Percentiles rank a stretch among this genome's conserved stretches.
phyloP scores from a whole-genome alignment of 208 protist genomes.

The Trypanosoma brucei region DNA sequence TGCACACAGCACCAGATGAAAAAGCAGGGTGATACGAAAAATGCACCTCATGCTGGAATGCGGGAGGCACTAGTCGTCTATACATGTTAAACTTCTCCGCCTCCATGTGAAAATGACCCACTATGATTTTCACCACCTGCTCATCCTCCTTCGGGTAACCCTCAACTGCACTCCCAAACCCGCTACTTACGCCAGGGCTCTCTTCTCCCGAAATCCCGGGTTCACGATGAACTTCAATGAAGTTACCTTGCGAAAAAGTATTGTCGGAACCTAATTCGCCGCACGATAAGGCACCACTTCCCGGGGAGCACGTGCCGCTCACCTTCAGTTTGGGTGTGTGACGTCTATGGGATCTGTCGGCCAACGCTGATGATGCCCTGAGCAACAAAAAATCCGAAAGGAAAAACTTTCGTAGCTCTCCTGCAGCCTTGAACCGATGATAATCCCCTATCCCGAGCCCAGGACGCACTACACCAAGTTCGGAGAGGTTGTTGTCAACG shows the following conservation, averaged over 20 bases:
- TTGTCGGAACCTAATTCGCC: too few species aligned
- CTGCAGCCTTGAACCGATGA: slow-evolving; percentile 33
- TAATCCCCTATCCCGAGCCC: slow-evolving; percentile 55
- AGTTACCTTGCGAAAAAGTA: too few species aligned
- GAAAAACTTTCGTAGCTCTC: slow-evolving; percentile 49
- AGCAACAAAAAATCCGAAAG: slow-evolving; percentile 59
- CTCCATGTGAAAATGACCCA: slow-evolving; percentile 65
- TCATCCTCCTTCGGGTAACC: neutral
- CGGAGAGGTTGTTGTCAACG: slow-evolving; percentile 82
- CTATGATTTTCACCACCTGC: slow-evolving; percentile 37
- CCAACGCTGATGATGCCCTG: slow-evolving; percentile 42
- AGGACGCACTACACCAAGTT: slow-evolving; percentile 63
- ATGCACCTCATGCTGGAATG: neutral
- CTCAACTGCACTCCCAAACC: neutral
- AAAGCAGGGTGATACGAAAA: slow-evolving; percentile 53
- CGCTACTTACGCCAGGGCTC: neutral
- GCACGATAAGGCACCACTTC: too few species aligned
- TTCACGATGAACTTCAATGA: too few species aligned
- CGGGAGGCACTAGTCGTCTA: neutral
- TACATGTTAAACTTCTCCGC: slow-evolving; percentile 29
- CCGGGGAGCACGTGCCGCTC: too few species aligned
- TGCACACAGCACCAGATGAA: slow-evolving; percentile 47
- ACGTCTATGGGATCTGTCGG: slow-evolving; percentile 11
- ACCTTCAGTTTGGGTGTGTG: too few species aligned
- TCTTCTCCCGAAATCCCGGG: neutral